These are phyloP conservation scores for Leptographium lundbergii DNA, from an alignment of 2,329 filamentous ascomycete genomes.

Conservation along the genomic window DNA sequence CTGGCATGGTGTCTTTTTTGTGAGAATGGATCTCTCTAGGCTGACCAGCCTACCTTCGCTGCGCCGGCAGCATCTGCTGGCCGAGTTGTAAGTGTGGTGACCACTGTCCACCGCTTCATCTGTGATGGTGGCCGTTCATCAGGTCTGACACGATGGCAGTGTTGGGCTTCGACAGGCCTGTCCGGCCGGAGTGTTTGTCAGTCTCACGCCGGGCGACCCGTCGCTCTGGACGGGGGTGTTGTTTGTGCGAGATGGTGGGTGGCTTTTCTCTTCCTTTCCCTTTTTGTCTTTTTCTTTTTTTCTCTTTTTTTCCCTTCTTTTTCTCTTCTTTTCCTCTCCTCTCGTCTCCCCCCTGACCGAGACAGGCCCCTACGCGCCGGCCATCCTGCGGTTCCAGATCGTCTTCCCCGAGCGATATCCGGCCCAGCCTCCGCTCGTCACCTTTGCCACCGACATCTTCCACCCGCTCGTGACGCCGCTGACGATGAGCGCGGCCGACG, in stretches of 20 bases:
- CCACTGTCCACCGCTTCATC: neutral
- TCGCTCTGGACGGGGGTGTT: constrained; percentile 82
- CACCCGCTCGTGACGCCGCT: too few relatives aligned
- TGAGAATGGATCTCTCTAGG: constrained; percentile 16
- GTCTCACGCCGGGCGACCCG: constrained; percentile 67
- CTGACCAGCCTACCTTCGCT: constrained; percentile 40
- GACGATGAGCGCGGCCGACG: constrained; percentile 60
- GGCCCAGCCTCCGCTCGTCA: constrained; percentile 65
- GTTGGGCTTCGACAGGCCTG: constrained; percentile 69
- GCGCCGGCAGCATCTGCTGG: constrained; percentile 62
- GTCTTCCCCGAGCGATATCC: constrained; percentile 77
- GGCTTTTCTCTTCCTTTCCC: too few relatives aligned
- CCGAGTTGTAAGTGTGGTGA: constrained; percentile 57
- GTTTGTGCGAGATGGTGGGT: constrained; percentile 73
- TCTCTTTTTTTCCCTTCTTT: too few relatives aligned
- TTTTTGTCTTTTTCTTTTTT: neutral
- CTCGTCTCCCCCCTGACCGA: neutral
- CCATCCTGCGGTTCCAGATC: constrained; percentile 81
- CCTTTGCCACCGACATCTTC: constrained; percentile 62
- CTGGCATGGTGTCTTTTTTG: neutral
- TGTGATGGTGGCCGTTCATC: too few relatives aligned
- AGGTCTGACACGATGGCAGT: constrained; percentile 33
- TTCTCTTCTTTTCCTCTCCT: neutral
- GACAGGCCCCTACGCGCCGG: constrained; percentile 75
- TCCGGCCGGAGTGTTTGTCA: constrained; percentile 79